Base-by-base conservation (phyloP, 768 basidiomycete species). In the Russula vinacea region DNA sequence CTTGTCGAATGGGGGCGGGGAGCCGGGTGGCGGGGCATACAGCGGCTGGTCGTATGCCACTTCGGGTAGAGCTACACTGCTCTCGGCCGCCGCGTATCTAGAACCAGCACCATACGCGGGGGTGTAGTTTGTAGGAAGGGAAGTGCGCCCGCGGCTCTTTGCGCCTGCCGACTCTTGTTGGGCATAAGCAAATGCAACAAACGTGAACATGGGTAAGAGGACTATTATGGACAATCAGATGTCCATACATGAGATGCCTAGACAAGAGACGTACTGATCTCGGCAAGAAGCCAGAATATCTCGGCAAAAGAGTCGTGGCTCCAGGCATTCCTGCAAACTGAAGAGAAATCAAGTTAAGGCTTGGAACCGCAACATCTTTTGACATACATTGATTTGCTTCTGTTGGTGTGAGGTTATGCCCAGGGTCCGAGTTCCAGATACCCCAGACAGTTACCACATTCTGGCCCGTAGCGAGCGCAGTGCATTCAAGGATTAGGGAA, bases 181-280 rank as follows among this genome's bases (percentile, higher is more conserved):
- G 71, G 88, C 85, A 77, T 86, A 94, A 16, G 81, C 78, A 72
- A 88, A 88, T 2, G 86, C 83, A 68, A 90, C 69, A 54, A 80
- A 67, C n/a, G 83, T 80, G 78, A 92, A 90, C 64, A 92, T 72
- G 42, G 78, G 68, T 50, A 81, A 78, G 53, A 89, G 69, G 54
- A 84, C 86, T 89, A 68, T 2, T 33, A 42, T 56, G 2, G 7
- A n/a, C 44, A 22, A 22, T 49, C 22, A 60, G 47, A 40, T 54
- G 60, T 45, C 5, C 24, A 60, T 7, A 33, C 39, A 22, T 14
- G 29, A 22, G 2, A 24, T 22, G 44, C 42, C 6, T 7, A 51
- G 19, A 63, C 19, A 45, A 29, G 22, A 9, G 2, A 73, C 86
- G 67, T 72, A 92, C 91, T 26, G 44, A 82, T 76, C 29, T 81